Base-by-base conservation (phyloP, 768 basidiomycete species). In the Ramaria rubella region DNA sequence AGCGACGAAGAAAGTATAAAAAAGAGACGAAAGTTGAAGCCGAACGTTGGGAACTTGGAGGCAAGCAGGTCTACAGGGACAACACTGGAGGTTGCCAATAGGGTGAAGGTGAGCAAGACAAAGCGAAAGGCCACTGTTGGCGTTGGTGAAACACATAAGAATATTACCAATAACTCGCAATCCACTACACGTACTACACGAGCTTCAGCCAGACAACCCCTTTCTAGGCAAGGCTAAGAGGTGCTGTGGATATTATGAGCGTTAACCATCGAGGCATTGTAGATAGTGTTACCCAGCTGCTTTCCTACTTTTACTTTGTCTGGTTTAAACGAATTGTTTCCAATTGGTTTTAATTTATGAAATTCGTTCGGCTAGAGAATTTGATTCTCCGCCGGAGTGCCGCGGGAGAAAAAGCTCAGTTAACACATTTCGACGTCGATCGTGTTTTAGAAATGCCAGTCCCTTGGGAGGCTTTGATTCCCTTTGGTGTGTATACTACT, bases 391-490 rank as follows among this genome's bases (percentile, higher is more conserved):
- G 49, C 17, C 29, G 2, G 14, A 51, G 49, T 2, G 46, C 26
- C 31, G 33, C 49, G 49, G 49, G 33, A 51, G 4, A n/a, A 51
- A 51, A 34, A 3, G 30, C 6, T 9, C 14, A 23, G n/a, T 19
- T 4, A 12, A 19, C 33, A n/a, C n/a, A n/a, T n/a, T n/a, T n/a
- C n/a, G n/a, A n/a, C n/a, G n/a, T n/a, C 23, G 23, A 11, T 46
- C 19, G 6, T 51, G 33, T 19, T 51, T 23, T 8, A 68, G 77
- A 61, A 63, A 95, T 95, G 94, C 94, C 94, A 55, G 86, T 96
- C 64, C 94, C 94, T 63, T 97, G 90, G 87, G 94, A 98, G 76
- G 93, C 94, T 51, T 81, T 97, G 64, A 90, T 98, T 76, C 94
- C 94, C 46, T 94, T 94, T 67, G 94, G 94, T 94, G 59, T 58